phyloP scores from a whole-genome alignment of 345 rosid genomes.

The Excoecaria agallocha region DNA sequence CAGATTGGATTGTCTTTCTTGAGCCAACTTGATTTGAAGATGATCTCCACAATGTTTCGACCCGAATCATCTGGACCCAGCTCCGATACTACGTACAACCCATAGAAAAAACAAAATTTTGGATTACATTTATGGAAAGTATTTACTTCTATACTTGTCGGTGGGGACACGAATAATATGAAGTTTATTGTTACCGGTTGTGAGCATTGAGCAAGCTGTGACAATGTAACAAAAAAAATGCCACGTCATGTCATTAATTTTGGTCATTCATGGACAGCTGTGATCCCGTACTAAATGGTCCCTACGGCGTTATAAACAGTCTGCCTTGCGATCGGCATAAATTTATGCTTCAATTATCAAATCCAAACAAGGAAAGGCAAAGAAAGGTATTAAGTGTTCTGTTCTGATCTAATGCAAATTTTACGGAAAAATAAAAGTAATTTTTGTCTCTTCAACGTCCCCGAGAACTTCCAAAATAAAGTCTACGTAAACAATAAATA shows the following conservation, averaged over 20 bases:
- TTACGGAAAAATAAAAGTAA: background rate
- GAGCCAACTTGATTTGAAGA: conserved; percentile 98
- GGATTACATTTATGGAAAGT: background rate
- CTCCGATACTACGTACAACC: conserved; percentile 67
- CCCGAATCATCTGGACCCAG: conserved; percentile 96
- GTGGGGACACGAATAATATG: conserved; percentile 29
- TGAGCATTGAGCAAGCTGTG: background rate
- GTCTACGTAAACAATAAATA: background rate
- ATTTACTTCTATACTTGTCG: conserved; percentile 25
- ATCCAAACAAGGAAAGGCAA: background rate
- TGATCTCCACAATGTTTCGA: conserved; percentile 90
- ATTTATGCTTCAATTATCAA: background rate
- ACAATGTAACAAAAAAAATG: background rate
- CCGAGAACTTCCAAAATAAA: background rate
- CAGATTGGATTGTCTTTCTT: conserved; percentile 79
- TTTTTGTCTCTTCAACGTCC: background rate
- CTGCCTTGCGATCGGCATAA: conserved; percentile 7
- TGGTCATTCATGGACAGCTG: conserved; percentile 28
- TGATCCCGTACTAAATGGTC: conserved; percentile 7
- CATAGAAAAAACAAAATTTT: background rate
- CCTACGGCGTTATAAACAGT: background rate
- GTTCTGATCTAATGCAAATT: background rate
- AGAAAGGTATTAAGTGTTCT: background rate
- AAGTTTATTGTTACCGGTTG: background rate
- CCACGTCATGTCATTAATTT: conserved; percentile 7